Evolutionary conservation across 2,329 filamentous ascomycete genomes (phyloP).

Genomic region (Cytospora mali): DNA sequence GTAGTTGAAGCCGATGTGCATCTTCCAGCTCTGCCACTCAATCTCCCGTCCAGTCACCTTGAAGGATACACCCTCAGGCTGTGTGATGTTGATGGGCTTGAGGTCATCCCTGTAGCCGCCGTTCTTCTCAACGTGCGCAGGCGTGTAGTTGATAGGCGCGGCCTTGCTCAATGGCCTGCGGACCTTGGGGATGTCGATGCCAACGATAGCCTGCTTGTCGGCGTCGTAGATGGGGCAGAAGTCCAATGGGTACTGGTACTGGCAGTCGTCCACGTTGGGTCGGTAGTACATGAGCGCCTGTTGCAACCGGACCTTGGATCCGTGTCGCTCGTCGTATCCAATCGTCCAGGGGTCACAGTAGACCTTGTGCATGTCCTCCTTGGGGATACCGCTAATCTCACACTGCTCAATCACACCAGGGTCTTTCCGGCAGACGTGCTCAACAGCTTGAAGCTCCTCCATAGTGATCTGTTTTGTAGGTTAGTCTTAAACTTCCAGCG

Average conservation of each 20-base stretch:
- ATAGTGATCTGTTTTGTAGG: slow-evolving; percentile 69
- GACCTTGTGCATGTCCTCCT: slow-evolving; percentile 88
- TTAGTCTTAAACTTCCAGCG: background rate
- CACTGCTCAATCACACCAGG: slow-evolving; percentile 91
- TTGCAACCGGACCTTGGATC: slow-evolving; percentile 76
- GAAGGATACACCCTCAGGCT: slow-evolving; percentile 85
- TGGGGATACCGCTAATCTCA: slow-evolving; percentile 76
- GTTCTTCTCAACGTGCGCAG: slow-evolving; percentile 68
- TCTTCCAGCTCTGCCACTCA: slow-evolving; percentile 90
- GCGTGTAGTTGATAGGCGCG: slow-evolving; percentile 77
- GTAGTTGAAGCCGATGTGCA: slow-evolving; percentile 95
- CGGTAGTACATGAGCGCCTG: slow-evolving; percentile 97
- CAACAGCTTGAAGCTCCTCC: slow-evolving; percentile 83
- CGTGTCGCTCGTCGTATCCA: slow-evolving; percentile 89
- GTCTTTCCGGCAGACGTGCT: slow-evolving; percentile 74
- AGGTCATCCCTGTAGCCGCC: slow-evolving; percentile 78
- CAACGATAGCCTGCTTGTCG: slow-evolving; percentile 75
- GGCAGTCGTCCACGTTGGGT: slow-evolving; percentile 79
- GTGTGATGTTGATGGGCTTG: slow-evolving; percentile 76
- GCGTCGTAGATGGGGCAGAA: slow-evolving; percentile 92
- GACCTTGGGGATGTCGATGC: slow-evolving; percentile 80
- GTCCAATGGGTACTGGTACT: slow-evolving; percentile 89
- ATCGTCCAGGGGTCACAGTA: slow-evolving; percentile 98
- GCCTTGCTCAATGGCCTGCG: slow-evolving; percentile 74
- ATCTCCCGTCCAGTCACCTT: slow-evolving; percentile 72